Conservation (phyloP, 2,329 filamentous ascomycete species). For the Penicillium sp. region DNA sequence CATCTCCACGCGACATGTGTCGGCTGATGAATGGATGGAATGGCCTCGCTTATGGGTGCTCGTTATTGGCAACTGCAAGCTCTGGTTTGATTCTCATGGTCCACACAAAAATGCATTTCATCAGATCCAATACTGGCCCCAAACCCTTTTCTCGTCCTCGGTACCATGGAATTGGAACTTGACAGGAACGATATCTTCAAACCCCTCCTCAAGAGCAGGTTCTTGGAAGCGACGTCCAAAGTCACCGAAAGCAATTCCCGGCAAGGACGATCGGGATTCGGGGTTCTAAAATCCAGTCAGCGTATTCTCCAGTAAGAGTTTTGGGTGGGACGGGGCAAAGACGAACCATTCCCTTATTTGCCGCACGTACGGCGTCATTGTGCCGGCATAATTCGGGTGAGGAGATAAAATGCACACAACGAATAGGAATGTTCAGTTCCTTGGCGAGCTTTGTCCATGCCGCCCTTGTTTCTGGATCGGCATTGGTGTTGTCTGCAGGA, state of each 20-base stretch:
- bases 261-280: constrained; percentile 67
- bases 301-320: background rate
- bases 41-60: too few species aligned
- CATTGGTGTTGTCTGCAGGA: constrained; percentile 83
- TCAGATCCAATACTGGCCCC: constrained; percentile 68
- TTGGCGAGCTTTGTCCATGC: constrained; percentile 71
- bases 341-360: constrained; percentile 46
- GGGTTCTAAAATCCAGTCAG: constrained; percentile 71
- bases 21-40: too few species aligned
- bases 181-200: constrained; percentile 68
- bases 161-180: constrained; percentile 70
- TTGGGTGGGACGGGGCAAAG: background rate
- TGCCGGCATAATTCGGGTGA: constrained; percentile 66
- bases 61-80: too few species aligned
- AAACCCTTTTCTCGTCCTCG: constrained; percentile 62
- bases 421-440: constrained; percentile 65
- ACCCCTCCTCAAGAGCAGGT: constrained; percentile 70
- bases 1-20: too few species aligned
- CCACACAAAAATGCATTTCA: background rate
- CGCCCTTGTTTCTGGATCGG: constrained; percentile 68
- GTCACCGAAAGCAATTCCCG: constrained; percentile 70
- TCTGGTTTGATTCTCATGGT: too few species aligned
- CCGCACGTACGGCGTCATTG: constrained; percentile 76
- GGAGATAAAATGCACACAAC: constrained; percentile 80
- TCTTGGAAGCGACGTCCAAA: constrained; percentile 68